Evolutionary conservation across 164 flowering plant genomes (phyloP), one percentile per base, ranked within the genome.

Genomic region (Annona cherimola): DNA sequence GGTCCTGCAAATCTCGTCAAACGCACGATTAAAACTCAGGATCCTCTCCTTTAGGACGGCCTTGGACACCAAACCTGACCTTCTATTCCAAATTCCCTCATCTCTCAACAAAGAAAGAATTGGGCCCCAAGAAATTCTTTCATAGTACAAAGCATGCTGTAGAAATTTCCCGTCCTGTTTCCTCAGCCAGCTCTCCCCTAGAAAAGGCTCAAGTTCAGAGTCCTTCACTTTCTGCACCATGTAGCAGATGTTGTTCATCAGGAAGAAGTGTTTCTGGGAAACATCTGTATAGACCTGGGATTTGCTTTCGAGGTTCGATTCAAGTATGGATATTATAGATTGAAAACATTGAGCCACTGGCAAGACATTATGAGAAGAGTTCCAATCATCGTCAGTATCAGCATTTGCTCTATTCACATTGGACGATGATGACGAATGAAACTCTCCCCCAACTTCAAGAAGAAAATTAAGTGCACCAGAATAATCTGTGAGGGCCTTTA

Each of bases 231-330:
- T 93, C 63, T 87, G 83, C 45, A 88, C 84, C 92, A 93, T 91
- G 86, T 93, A 93, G 61, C 81, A 81, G 8, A 90, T 73, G 73
- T 93, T 93, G 81, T 93, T 93, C 91, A 90, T 84, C 70, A 90
- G 70, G 73, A 92, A 92, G 5, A 92, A 74, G 57, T 88, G 86
- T 46, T 74, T 78, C 61, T 89, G 61, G 11, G 96, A 67, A 4
- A 3, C 73, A 76, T 90, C 89, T 74, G 55, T 85, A 86, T 89
- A 92, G 43, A 89, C 46, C 35, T 69, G 75, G 42, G 92, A 79
- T 67, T 82, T 90, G 16, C 55, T 59, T 1, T 78, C 79, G 20
- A 92, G 88, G 70, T 82, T 90, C 68, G 81, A 55, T 73, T 86
- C 87, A 44, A 91, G 70, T 41, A 73, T 44, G 6, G 79, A 79